Conservation (phyloP, 164 flowering plant genomes). For the Chimonanthus praecox region DNA sequence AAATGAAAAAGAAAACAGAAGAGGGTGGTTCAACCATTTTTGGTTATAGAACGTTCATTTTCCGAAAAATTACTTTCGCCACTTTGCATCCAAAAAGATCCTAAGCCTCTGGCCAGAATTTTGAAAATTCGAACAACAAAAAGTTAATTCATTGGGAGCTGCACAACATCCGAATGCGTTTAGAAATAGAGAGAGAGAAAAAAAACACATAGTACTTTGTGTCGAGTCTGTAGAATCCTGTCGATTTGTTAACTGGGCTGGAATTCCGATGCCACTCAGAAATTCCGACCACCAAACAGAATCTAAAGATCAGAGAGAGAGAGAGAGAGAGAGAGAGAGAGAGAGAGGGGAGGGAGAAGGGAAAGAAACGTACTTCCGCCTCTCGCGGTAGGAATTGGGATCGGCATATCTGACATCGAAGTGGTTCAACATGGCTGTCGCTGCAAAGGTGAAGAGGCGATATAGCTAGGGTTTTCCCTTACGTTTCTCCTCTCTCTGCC, state of each 20-base stretch:
- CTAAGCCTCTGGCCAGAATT: no score
- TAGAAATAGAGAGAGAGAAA: neutral
- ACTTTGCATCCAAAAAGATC: neutral
- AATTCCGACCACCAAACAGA: no score
- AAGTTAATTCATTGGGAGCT: no score
- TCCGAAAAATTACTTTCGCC: neutral
- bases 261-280: no score
- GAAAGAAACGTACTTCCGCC: conserved; percentile 46
- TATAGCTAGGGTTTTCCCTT: neutral
- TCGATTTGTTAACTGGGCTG: no score
- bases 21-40: no score
- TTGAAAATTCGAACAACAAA: no score
- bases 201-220: neutral
- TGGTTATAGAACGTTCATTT: neutral
- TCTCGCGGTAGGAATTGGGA: conserved; percentile 66
- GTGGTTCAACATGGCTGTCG: conserved; percentile 25
- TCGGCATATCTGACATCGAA: conserved; percentile 58
- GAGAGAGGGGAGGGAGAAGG: neutral
- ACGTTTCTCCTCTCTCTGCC: neutral
- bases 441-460: neutral
- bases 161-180: no score
- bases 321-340: neutral
- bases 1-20: no score
- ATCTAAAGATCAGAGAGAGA: no score
- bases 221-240: no score